Base-by-base conservation (phyloP, 169 alveolate genomes). In the Plasmodium fragile region DNA sequence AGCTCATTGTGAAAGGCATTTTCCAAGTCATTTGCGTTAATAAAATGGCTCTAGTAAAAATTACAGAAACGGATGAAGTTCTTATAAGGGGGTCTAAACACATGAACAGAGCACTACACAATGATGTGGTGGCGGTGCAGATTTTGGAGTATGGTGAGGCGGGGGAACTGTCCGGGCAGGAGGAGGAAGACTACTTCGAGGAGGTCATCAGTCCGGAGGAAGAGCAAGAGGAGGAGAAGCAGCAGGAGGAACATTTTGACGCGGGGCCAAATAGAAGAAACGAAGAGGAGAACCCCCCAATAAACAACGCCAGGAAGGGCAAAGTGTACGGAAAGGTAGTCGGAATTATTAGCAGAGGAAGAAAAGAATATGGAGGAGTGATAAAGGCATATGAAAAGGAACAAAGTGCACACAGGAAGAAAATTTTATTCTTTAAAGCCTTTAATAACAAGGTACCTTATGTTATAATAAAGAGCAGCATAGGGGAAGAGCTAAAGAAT, bases 21-120 rank as follows among this genome's bases (percentile, higher is more conserved):
- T 92, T 98, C 55, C 94, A 95, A 72, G 96, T 98, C 92, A 96
- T 97, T 79, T 11, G 95, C 89, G 96, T 98, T 84, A 90, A 95
- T 81, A 80, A 96, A 81, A 53, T 95, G 65, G 97, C 97, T 77
- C 71, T 95, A 92, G 96, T 95, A 78, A 79, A 95, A 96, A 39
- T 96, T 82, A 85, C 95, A 83, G 94, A 94, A 92, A 81, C 95
- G 81, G 96, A 97, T 28, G 99, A 97, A 81, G 95, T 98, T 77
- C 92, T 96, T 18, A 96, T 99, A 18, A 89, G 81, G 81, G 99
- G 99, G 34, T 43, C 90, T 0, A 45, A 96, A 92, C 97, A 98
- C 85, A 94, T 98, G 95, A 99, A 99, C 95, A 96, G 99, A 85
- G 99, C 99, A 71, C 95, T 99, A 53, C 99, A 99, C 92, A 99